phyloP scores from a whole-genome alignment of 2,329 filamentous ascomycete species.

The Moelleriella libera region DNA sequence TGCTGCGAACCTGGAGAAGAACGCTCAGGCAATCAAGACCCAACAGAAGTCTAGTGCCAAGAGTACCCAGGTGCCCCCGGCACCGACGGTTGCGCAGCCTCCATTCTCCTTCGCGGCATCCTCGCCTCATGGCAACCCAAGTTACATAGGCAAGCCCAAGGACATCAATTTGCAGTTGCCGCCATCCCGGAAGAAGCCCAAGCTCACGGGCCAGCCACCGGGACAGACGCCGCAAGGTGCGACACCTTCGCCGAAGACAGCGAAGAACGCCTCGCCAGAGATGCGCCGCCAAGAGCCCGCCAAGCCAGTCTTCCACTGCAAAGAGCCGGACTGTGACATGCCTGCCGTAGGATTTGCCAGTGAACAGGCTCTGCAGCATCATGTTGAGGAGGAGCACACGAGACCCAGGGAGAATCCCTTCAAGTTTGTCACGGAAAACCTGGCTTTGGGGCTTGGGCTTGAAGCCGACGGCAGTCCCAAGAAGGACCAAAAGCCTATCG shows the following conservation, averaged over 20 bases:
- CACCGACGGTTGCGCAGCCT: conserved; percentile 42
- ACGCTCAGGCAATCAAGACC: conserved; percentile 31
- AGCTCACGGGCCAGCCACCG: conserved; percentile 25
- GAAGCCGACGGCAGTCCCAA: conserved; percentile 32
- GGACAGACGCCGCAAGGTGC: conserved; percentile 21
- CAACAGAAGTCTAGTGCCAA: conserved; percentile 24
- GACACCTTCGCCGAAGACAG: conserved; percentile 32
- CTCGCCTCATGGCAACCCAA: conserved; percentile 46
- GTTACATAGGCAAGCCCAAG: conserved; percentile 35
- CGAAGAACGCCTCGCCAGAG: conserved; percentile 33
- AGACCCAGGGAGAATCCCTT: conserved; percentile 40
- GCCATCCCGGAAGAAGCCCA: conserved; percentile 41
- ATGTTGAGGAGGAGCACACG: conserved; percentile 45
- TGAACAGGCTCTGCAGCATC: conserved; percentile 37
- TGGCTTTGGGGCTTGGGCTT: conserved; percentile 35
- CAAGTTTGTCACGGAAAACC: conserved; percentile 35
- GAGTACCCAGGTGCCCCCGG: conserved; percentile 34
- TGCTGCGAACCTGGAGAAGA: conserved; percentile 36
- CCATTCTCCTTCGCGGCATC: conserved; percentile 40
- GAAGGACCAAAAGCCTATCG: conserved; percentile 15
- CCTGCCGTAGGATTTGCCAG: conserved; percentile 33
- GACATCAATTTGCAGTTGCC: conserved; percentile 44
- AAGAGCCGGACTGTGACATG: conserved; percentile 40
- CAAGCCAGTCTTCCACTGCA: conserved; percentile 33
- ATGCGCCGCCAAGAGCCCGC: conserved; percentile 19